A percentile compares a stretch with the other conserved stretches of the same genome.
Conservation (phyloP, 1,284 basidiomycete species). For the Puccinia coronata region DNA sequence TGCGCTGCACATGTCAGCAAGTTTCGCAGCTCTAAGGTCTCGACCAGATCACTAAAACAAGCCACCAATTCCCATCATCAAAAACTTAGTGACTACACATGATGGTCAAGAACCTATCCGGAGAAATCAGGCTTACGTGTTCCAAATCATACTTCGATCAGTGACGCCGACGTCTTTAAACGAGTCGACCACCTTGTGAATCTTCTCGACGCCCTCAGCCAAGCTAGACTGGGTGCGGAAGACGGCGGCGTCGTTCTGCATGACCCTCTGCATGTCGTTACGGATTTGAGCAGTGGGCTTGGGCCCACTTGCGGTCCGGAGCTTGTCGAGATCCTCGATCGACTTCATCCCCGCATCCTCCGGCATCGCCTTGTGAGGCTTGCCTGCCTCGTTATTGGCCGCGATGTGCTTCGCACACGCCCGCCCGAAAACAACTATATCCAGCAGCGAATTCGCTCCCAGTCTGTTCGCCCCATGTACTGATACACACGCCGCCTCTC, state of each 20-base stretch:
- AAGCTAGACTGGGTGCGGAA: constrained; percentile 82
- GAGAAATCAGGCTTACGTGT: constrained; percentile 85
- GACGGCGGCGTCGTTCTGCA: constrained; percentile 67
- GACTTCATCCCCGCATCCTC: constrained; percentile 83
- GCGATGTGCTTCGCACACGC: constrained; percentile 97
- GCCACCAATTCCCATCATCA: too few species aligned
- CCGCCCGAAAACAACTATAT: constrained; percentile 98
- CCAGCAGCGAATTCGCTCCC: constrained; percentile 96
- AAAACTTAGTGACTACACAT: too few species aligned
- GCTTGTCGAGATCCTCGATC: constrained; percentile 86
- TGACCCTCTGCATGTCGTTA: constrained; percentile 96
- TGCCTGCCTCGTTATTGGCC: constrained; percentile 83
- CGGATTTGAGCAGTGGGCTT: constrained; percentile 87
- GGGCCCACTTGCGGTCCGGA: constrained; percentile 77
- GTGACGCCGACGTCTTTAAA: constrained; percentile 91
- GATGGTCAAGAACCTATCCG: too few species aligned
- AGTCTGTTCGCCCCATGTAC: constrained; percentile 99
- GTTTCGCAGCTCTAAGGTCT: constrained; percentile 96
- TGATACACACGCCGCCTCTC: constrained; percentile 97
- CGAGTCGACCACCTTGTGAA: constrained; percentile 80
- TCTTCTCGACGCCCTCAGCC: constrained; percentile 86
- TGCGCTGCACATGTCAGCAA: constrained; percentile 91
- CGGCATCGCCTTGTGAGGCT: constrained; percentile 84
- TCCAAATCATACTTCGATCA: constrained; percentile 99
- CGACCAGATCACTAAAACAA: constrained; percentile 84